phyloP scores from a whole-genome alignment of 1,139 yeast genomes.

The Suhomyces bribrorum region DNA sequence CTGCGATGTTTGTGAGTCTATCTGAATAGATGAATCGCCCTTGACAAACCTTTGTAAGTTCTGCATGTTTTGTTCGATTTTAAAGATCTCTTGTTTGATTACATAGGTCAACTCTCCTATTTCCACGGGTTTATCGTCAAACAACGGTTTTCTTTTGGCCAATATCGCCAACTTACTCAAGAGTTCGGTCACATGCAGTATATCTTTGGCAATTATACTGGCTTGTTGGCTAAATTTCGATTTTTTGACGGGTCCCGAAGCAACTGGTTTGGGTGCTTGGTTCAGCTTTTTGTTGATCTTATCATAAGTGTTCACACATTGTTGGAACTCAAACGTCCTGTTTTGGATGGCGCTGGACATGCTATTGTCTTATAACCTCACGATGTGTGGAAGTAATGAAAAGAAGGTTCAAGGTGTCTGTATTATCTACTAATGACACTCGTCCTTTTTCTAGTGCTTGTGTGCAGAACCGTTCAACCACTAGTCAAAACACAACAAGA shows the following conservation, averaged over 20 bases:
- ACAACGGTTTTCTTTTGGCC: slow-evolving; percentile 89
- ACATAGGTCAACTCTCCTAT: slow-evolving; percentile 90
- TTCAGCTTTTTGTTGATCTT: slow-evolving; percentile 50
- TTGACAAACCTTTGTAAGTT: slow-evolving; percentile 58
- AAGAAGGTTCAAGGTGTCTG: too few relatives aligned
- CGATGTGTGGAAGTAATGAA: too few relatives aligned
- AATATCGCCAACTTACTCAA: slow-evolving; percentile 76
- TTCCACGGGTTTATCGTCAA: slow-evolving; percentile 93
- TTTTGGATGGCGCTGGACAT: slow-evolving; percentile 56
- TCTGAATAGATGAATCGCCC: slow-evolving; percentile 47
- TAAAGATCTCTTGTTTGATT: slow-evolving; percentile 88
- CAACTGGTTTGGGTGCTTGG: slow-evolving; percentile 15
- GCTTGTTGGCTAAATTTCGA: slow-evolving; percentile 83
- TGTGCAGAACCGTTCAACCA: not conserved
- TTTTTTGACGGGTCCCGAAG: slow-evolving; percentile 32
- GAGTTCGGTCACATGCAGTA: slow-evolving; percentile 83
- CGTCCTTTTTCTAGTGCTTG: slow-evolving; percentile 3
- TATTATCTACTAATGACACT: slow-evolving; percentile 1
- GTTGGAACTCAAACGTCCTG: slow-evolving; percentile 82
- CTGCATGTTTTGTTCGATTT: slow-evolving; percentile 76
- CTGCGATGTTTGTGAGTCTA: slow-evolving; percentile 61
- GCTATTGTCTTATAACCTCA: not conserved
- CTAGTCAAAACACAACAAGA: too few relatives aligned
- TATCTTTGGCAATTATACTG: slow-evolving; percentile 81
- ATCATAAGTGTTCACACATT: slow-evolving; percentile 73